Evolutionary conservation across 495 filamentous ascomycete genomes (phyloP), one percentile per base, ranked within the genome.

Genomic region (Aspergillus wentii): DNA sequence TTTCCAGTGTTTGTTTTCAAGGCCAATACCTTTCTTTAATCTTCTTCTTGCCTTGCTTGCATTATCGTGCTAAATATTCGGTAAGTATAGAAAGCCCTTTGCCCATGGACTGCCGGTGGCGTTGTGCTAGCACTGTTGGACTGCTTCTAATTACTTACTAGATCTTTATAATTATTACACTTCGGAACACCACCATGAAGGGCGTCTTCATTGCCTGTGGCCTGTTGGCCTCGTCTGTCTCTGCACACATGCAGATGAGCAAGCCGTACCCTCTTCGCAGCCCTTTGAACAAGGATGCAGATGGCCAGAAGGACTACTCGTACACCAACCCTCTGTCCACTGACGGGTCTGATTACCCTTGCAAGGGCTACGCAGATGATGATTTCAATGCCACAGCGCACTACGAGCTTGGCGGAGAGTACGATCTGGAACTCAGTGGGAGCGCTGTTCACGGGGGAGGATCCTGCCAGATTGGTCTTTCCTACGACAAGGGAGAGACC

Each of bases 381-480:
- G 27, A 59, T 7, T 74, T 71, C 40, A 38, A 51, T 2, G 67
- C 68, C 3, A 61, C 69, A 17, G 68, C 61, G 1, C 66, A 52
- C 25, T 76, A 74, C 49, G 35, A 33, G n/a, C 59, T 49, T 1
- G 73, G 72, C 9, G 38, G 48, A 14, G 33, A 43, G 8, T 74
- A 76, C 33, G 54, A 51, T 7, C 46, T 77, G 39, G 44, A 60
- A 27, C 38, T 72, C 11, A 35, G 54, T 16, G 68, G 68, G 9
- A 67, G 64, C 31, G 90, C 89, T 0, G 78, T 79, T 6, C 90
- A 96, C 56, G 83, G 81, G 28, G 89, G 90, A 27, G 90, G 90
- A 4, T 89, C 85, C 4, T 95, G 89, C 62, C 90, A 96, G 52
- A 59, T 96, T 30, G 76, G 80, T 3, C 71, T 95, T 50, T 89